Evolutionary conservation across 2,329 filamentous ascomycete genomes (phyloP).

Genomic region (Sporothrix curviconia): DNA sequence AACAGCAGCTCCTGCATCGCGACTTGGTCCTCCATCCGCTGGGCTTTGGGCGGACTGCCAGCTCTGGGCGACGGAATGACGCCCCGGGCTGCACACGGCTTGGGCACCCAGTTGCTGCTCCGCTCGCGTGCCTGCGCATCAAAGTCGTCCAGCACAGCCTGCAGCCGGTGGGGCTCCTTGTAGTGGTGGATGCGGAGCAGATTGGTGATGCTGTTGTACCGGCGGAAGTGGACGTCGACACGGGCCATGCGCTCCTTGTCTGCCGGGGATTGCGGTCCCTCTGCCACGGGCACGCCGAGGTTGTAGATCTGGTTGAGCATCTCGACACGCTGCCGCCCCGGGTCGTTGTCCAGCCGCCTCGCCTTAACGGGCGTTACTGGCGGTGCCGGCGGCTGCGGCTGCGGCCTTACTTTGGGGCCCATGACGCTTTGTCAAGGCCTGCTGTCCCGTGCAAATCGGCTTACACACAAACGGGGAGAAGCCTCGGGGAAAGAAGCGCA

Average conservation of each 20-base stretch:
- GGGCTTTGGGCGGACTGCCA: constrained; percentile 15
- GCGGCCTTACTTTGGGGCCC: neutral
- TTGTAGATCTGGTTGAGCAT: constrained; percentile 25
- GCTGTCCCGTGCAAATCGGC: neutral
- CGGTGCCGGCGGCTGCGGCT: neutral
- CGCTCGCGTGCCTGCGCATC: constrained; percentile 18
- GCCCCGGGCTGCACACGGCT: constrained; percentile 17
- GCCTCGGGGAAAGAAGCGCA: neutral
- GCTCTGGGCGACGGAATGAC: constrained; percentile 16
- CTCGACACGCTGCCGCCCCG: constrained; percentile 19
- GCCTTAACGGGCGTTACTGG: constrained; percentile 17
- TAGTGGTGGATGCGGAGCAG: constrained; percentile 23
- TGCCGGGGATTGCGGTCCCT: constrained; percentile 19
- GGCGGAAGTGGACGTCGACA: constrained; percentile 15
- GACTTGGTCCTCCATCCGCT: constrained; percentile 16
- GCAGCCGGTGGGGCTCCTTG: constrained; percentile 16
- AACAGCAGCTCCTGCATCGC: constrained; percentile 23
- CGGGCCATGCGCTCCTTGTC: constrained; percentile 18
- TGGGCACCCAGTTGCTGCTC: constrained; percentile 22
- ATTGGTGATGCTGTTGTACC: constrained; percentile 21
- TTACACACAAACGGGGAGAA: neutral
- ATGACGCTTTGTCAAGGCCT: neutral
- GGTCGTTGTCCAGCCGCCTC: constrained; percentile 8
- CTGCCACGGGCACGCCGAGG: constrained; percentile 23
- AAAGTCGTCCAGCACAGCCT: constrained; percentile 20